Evolutionary conservation across 75 land plant genomes (phyloP).

Genomic region (Sequoiadendron giganteum): DNA sequence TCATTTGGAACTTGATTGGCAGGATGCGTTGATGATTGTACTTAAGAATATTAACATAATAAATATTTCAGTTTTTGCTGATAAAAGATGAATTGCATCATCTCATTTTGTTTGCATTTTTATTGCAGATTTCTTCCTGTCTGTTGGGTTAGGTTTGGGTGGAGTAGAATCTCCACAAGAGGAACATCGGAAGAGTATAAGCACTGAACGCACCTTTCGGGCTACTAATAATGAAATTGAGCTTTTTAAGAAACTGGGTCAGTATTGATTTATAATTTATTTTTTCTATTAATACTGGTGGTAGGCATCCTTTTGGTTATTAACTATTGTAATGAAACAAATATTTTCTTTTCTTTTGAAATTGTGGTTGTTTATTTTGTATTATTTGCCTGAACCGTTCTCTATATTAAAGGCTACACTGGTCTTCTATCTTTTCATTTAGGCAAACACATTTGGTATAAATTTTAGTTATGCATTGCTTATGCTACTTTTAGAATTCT

Average conservation of each 20-base stretch:
- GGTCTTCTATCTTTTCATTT: neutral
- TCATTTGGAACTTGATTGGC: neutral
- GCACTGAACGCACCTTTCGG: conserved; percentile 82
- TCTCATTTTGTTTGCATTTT: conserved; percentile 12
- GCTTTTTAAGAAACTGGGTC: conserved; percentile 66
- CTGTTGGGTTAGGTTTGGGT: conserved; percentile 86
- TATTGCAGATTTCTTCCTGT: conserved; percentile 78
- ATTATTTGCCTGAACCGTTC: neutral
- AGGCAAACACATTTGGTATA: neutral
- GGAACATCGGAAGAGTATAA: conserved; percentile 68
- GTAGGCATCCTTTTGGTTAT: neutral
- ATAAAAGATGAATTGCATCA: neutral
- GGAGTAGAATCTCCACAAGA: conserved; percentile 57
- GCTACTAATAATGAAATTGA: conserved; percentile 47
- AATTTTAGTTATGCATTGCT: neutral
- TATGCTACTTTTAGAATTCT: neutral
- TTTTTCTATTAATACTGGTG: neutral
- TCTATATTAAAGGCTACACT: neutral
- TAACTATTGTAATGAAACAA: neutral
- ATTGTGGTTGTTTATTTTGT: neutral
- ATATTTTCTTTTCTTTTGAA: neutral
- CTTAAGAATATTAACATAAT: neutral
- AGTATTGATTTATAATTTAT: neutral
- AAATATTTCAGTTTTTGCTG: neutral
- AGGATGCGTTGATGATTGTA: neutral